phyloP scores from a whole-genome alignment of 2,329 filamentous ascomycete genomes.

The Incumbomyces lentus region DNA sequence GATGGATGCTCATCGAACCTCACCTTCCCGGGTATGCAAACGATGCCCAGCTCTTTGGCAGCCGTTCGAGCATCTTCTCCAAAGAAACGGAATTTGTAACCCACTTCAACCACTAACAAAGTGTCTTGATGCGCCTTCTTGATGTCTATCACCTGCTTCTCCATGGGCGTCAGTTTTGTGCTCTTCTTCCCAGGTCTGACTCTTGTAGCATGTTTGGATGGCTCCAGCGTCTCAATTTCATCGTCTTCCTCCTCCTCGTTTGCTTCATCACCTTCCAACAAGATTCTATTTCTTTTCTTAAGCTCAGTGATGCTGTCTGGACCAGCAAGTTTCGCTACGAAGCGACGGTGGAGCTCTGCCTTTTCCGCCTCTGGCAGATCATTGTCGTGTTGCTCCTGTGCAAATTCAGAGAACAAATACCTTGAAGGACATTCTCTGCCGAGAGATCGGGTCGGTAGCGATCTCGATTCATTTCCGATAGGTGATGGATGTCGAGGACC shows the following conservation, averaged over 20 bases:
- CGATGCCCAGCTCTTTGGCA: constrained; percentile 82
- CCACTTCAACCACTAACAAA: constrained; percentile 82
- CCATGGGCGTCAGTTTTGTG: constrained; percentile 87
- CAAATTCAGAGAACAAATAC: constrained; percentile 48
- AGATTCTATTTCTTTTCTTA: constrained; percentile 48
- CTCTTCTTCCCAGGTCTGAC: constrained; percentile 56
- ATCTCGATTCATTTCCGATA: constrained; percentile 8
- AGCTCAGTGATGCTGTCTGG: constrained; percentile 68
- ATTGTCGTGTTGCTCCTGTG: constrained; percentile 26
- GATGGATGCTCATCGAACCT: constrained; percentile 89
- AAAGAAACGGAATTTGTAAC: constrained; percentile 96
- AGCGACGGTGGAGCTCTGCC: constrained; percentile 66
- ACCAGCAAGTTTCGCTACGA: constrained; percentile 80
- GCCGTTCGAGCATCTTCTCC: constrained; percentile 86
- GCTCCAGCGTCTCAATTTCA: constrained; percentile 44
- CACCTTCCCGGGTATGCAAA: constrained; percentile 93
- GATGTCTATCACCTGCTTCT: constrained; percentile 85
- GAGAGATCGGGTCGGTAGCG: constrained; percentile 22
- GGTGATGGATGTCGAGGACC: constrained; percentile 6
- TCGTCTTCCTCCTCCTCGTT: constrained; percentile 49
- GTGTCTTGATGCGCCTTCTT: constrained; percentile 87
- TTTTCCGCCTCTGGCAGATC: constrained; percentile 48
- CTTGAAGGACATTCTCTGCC: constrained; percentile 43
- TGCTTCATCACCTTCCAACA: constrained; percentile 43
- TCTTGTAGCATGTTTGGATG: constrained; percentile 33